Evolutionary conservation across 2,329 filamentous ascomycete genomes (phyloP).

Genomic region (Pseudohalonectria lignicola): DNA sequence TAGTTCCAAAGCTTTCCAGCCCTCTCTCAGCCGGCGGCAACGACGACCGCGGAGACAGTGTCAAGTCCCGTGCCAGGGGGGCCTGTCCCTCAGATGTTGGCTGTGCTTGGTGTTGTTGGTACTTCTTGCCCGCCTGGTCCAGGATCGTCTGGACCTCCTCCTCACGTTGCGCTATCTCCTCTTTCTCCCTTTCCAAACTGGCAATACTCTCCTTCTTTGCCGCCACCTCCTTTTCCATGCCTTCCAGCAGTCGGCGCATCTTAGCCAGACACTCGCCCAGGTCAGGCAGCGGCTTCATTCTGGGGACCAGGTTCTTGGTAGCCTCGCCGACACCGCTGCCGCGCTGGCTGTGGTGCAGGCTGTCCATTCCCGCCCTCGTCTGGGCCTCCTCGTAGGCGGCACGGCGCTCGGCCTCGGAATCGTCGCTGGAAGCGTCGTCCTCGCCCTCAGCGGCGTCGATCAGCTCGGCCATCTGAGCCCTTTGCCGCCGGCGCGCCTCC

Average conservation of each 20-base stretch:
- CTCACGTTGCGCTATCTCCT: conserved; percentile 57
- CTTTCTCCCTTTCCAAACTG: conserved; percentile 56
- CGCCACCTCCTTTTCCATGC: conserved; percentile 52
- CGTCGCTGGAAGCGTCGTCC: conserved; percentile 44
- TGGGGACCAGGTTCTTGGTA: conserved; percentile 32
- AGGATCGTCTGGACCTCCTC: conserved; percentile 70
- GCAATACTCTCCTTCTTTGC: conserved; percentile 52
- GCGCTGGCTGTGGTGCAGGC: conserved; percentile 35
- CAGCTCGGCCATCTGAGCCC: conserved; percentile 70
- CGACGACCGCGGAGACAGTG: conserved; percentile 18
- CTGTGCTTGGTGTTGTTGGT: conserved; percentile 29
- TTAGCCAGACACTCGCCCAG: conserved; percentile 55
- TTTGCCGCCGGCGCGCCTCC: conserved; percentile 53
- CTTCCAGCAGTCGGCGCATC: conserved; percentile 48
- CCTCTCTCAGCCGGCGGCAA: conserved; percentile 24
- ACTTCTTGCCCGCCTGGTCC: conserved; percentile 65
- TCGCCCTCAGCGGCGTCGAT: conserved; percentile 69
- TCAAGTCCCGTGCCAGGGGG: conserved; percentile 6
- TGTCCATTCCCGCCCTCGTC: conserved; percentile 77
- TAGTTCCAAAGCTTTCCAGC: conserved; percentile 35
- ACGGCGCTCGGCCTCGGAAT: conserved; percentile 59
- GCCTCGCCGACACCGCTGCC: conserved; percentile 13
- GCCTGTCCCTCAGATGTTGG: no score
- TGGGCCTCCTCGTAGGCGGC: conserved; percentile 84
- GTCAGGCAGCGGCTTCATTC: conserved; percentile 67